Percentiles rank a stretch among this genome's conserved stretches.
Conservation (phyloP, 768 basidiomycete species). For the Lentinula boryana region DNA sequence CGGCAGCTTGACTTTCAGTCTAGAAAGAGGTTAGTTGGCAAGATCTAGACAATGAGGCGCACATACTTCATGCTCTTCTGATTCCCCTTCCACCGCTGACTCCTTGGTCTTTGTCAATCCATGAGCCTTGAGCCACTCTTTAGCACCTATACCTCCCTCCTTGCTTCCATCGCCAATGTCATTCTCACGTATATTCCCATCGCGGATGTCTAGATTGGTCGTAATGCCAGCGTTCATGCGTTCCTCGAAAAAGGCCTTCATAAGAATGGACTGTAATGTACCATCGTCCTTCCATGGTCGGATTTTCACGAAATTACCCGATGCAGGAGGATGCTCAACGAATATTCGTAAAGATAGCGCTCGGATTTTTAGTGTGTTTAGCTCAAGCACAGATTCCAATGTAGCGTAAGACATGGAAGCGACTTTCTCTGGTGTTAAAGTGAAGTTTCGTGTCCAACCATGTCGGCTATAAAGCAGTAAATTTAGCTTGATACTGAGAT, state of each 20-base stretch:
- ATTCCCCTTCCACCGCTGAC: background rate
- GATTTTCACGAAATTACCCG: conserved; percentile 16
- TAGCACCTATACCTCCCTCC: background rate
- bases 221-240: conserved; percentile 13
- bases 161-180: background rate
- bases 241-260: conserved; percentile 16
- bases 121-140: conserved; percentile 4
- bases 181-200: conserved; percentile 7
- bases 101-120: conserved; percentile 1
- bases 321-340: conserved; percentile 17
- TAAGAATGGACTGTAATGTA: conserved; percentile 17
- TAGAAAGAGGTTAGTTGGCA: background rate
- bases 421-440: conserved; percentile 16
- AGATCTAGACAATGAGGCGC: background rate
- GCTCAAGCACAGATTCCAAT: conserved; percentile 17
- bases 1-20: background rate
- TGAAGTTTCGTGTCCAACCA: conserved; percentile 19
- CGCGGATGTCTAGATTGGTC: conserved; percentile 18
- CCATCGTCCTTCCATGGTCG: conserved; percentile 17
- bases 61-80: background rate
- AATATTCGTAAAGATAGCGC: conserved; percentile 17
- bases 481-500: background rate
- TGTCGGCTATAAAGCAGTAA: conserved; percentile 11
- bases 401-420: conserved; percentile 16
- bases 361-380: conserved; percentile 18